A percentile compares a stretch with the other conserved stretches of the same genome.
Conservation (phyloP, 2,329 filamentous ascomycete species). For the Bipolaris oryzae region DNA sequence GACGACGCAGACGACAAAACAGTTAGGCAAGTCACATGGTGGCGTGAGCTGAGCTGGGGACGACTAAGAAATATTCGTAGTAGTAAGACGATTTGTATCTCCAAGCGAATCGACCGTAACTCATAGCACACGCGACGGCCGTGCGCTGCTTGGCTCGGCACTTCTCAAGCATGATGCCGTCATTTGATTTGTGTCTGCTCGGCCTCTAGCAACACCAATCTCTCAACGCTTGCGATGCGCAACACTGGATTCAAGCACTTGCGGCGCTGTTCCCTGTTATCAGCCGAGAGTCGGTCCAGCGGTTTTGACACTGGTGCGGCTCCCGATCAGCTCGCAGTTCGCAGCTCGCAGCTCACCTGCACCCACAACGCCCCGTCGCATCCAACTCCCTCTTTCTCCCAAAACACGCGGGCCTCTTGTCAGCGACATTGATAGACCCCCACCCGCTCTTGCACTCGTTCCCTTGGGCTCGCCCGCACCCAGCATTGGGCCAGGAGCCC, state of each 20-base stretch:
- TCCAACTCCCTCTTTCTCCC: constrained; percentile 25
- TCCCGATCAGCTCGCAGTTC: neutral
- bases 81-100: too few species aligned
- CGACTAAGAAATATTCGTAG: neutral
- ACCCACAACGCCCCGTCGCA: constrained; percentile 1
- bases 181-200: constrained; percentile 12
- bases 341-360: neutral
- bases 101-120: neutral
- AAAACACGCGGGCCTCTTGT: constrained; percentile 25
- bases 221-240: constrained; percentile 6
- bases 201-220: constrained; percentile 2
- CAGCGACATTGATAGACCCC: constrained; percentile 3
- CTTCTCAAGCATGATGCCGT: constrained; percentile 24
- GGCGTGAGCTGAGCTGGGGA: neutral
- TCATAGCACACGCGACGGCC: neutral
- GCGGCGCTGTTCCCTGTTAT: constrained; percentile 11
- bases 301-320: constrained; percentile 8
- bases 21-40: neutral
- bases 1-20: neutral
- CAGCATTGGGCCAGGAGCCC: neutral
- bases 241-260: constrained; percentile 10
- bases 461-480: too few species aligned
- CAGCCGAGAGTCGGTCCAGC: constrained; percentile 12
- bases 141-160: constrained; percentile 13
- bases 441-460: too few species aligned